Evolutionary conservation across 257 asterid species (phyloP).

Genomic region (Jacaranda copaia): DNA sequence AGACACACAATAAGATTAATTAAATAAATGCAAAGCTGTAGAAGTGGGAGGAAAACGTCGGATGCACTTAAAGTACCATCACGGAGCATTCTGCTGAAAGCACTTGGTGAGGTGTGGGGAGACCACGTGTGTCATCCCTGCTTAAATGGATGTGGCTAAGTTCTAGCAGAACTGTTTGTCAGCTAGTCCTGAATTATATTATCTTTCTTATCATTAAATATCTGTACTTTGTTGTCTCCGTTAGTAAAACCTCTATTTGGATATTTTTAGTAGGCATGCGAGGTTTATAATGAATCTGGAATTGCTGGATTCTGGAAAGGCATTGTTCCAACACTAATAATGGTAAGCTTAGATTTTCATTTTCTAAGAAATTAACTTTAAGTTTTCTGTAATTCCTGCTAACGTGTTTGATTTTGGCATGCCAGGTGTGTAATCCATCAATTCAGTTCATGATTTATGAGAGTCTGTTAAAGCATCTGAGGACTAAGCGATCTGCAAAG

Average conservation of each 20-base stretch:
- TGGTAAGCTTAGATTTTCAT: constrained; percentile 55
- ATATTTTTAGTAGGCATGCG: constrained; percentile 72
- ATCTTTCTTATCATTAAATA: background rate
- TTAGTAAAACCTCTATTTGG: constrained; percentile 45
- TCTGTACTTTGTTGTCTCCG: constrained; percentile 22
- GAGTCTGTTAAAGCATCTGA: constrained; percentile 72
- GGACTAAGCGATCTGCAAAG: constrained; percentile 65
- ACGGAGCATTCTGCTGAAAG: too few species aligned
- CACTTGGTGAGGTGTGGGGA: too few species aligned
- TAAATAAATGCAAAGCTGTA: too few species aligned
- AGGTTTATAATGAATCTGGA: constrained; percentile 86
- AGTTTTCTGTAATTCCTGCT: constrained; percentile 33
- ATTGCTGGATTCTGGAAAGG: constrained; percentile 94
- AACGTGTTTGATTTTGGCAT: constrained; percentile 35
- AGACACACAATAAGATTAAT: too few species aligned
- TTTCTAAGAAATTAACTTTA: constrained; percentile 23
- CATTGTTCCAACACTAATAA: constrained; percentile 80
- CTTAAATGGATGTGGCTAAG: too few species aligned
- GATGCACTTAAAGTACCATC: too few species aligned
- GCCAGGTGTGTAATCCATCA: constrained; percentile 94
- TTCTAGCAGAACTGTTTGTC: too few species aligned
- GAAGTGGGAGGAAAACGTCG: too few species aligned
- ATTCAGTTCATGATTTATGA: constrained; percentile 97
- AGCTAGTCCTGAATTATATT: background rate
- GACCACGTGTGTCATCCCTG: too few species aligned